A percentile compares a stretch with the other conserved stretches of the same genome.
Evolutionary conservation across 2,329 filamentous ascomycete species (phyloP).

Genomic region (Diaporthe ilicicola): DNA sequence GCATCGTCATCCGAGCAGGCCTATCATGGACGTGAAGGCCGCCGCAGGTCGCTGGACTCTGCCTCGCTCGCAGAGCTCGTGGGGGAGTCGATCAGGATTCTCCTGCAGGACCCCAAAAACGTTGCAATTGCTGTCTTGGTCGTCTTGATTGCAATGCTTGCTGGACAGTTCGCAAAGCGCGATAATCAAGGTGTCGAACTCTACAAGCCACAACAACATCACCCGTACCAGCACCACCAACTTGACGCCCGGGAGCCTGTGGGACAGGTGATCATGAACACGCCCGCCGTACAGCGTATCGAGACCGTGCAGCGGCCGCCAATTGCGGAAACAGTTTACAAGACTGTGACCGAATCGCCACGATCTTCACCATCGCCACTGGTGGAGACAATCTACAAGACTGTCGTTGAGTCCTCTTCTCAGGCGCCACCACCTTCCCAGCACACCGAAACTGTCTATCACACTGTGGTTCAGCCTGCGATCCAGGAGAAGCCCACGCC

Average conservation of each 20-base stretch:
- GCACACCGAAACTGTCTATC: conserved; percentile 26
- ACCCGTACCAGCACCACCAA: conserved; percentile 29
- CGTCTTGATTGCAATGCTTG: conserved; percentile 61
- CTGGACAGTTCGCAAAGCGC: conserved; percentile 40
- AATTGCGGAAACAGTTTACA: conserved; percentile 30
- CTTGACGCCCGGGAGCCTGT: conserved; percentile 28
- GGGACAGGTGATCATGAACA: conserved; percentile 20
- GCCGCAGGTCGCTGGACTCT: conserved; percentile 44
- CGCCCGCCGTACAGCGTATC: conserved; percentile 12
- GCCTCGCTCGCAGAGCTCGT: conserved; percentile 64
- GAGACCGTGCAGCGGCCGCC: conserved; percentile 4
- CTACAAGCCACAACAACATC: conserved; percentile 26
- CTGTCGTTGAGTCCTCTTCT: conserved; percentile 30
- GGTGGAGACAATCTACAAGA: conserved; percentile 36
- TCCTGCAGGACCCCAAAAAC: conserved; percentile 67
- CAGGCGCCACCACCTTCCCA: neutral
- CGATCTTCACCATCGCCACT: neutral
- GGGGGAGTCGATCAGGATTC: conserved; percentile 60
- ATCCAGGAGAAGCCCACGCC: conserved; percentile 26
- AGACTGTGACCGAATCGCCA: conserved; percentile 21
- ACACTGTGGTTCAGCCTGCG: conserved; percentile 20
- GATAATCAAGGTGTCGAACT: conserved; percentile 39
- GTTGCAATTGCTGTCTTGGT: conserved; percentile 64
- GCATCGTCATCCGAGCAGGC: conserved; percentile 40
- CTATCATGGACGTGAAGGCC: conserved; percentile 43